Base-by-base conservation (phyloP, 164 flowering plant species). In the Tetrastigma voinierianum region DNA sequence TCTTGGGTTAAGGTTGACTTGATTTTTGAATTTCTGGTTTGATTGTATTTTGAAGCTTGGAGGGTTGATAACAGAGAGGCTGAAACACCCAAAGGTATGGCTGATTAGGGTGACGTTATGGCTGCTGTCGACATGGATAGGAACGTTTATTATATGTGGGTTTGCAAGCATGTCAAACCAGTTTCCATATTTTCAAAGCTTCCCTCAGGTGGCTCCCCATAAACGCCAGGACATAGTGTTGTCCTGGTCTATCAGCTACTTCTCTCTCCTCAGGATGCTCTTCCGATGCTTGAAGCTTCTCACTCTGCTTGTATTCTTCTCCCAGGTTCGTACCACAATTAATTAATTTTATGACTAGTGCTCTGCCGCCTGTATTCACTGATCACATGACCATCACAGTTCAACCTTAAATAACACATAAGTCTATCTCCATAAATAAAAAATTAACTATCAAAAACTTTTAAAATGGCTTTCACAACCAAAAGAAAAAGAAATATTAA, bases 81-180 rank as follows among this genome's bases (percentile, higher is more conserved):
- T 87, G 58, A 15, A 73, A 21, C 94, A 92, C 64, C 90, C 95
- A 13, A 74, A 72, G 58, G 10, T 69, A 63, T 64, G 67, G 66
- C 4, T 81, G 66, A 24, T 81, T 1, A 55, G 77, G n/a, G n/a
- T 84, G 55, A 76, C 76, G 0, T 57, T 92, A 11, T 86, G 84
- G 88, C 4, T 80, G 57, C 63, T n/a, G n/a, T 88, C 97, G 4
- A 89, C 96, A 13, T 73, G 87, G 81, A 47, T 83, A 14, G 97
- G 97, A 15, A 90, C 86, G 45, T 77, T 90, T 13, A 43, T 83
- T 1, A 46, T 88, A 1, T 85, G 96, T 55, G 96, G 97, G 12
- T 25, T 58, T 17, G 17, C 66, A 10, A 73, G 93, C 72, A 47
- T 90, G 40, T 76, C 89, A 0, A 20, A n/a, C 15, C 25, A 74